Conservation (phyloP, 176 grass and related monocot species). For the Zea luxurians region DNA sequence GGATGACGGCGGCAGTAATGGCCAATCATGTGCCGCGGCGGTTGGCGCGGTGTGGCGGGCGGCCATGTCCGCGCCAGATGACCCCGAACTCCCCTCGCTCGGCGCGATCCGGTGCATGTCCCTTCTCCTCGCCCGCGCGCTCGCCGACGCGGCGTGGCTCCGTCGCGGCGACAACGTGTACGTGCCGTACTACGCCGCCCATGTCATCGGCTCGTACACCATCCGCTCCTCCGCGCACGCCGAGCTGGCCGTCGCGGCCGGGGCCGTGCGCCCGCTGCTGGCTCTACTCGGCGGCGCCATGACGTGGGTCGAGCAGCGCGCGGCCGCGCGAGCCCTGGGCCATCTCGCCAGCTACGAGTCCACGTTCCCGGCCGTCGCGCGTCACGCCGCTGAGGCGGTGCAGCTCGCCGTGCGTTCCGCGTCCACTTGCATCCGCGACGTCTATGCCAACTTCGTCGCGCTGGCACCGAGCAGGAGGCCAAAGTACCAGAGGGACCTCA, state of each 20-base stretch:
- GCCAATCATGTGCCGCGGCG: conserved; percentile 39
- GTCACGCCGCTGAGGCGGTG: conserved; percentile 56
- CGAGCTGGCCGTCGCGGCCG: conserved; percentile 57
- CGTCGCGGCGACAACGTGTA: conserved; percentile 50
- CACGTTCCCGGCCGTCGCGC: conserved; percentile 65
- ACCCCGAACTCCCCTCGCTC: conserved; percentile 72
- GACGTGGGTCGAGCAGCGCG: conserved; percentile 90
- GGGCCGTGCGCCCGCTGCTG: conserved; percentile 54
- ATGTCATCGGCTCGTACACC: conserved; percentile 83
- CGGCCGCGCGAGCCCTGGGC: conserved; percentile 70
- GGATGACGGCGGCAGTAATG: background rate
- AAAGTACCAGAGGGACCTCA: conserved; percentile 74
- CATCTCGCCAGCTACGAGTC: conserved; percentile 89
- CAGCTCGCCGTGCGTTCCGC: conserved; percentile 54
- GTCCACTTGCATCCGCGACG: conserved; percentile 57
- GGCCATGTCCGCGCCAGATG: conserved; percentile 74
- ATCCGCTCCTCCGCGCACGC: conserved; percentile 68
- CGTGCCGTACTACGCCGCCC: conserved; percentile 87
- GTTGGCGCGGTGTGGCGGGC: conserved; percentile 64
- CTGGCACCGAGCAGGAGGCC: conserved; percentile 43
- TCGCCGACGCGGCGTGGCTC: conserved; percentile 57
- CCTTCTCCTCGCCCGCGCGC: conserved; percentile 57
- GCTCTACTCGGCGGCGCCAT: conserved; percentile 62
- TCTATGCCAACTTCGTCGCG: conserved; percentile 53
- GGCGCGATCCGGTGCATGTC: conserved; percentile 93